phyloP scores from a whole-genome alignment of 129 eudicot genomes.

The Lactuca sativa region DNA sequence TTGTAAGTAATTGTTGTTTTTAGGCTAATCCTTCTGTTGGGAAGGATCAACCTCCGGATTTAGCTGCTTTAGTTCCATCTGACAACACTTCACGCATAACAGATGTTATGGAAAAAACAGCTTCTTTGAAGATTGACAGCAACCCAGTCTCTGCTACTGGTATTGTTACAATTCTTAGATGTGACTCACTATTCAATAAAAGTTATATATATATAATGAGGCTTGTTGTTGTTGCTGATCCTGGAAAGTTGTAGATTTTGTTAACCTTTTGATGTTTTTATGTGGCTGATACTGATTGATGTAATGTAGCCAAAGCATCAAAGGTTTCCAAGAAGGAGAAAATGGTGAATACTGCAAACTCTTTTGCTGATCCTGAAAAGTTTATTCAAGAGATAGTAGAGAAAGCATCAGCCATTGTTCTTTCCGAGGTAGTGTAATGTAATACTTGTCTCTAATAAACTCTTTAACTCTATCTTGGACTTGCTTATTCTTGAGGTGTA shows the following conservation, averaged over 20 bases:
- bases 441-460: not conserved
- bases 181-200: too few species aligned
- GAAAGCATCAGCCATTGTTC: slow-evolving; percentile 57
- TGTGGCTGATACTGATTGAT: not conserved
- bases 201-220: too few species aligned
- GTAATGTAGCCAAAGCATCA: slow-evolving; percentile 45
- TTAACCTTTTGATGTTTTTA: slow-evolving; percentile 3
- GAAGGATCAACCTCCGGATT: slow-evolving; percentile 97
- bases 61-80: slow-evolving; percentile 77
- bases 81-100: slow-evolving; percentile 44
- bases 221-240: not conserved
- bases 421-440: slow-evolving; percentile 60
- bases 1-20: slow-evolving; percentile 19
- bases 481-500: slow-evolving; percentile 16
- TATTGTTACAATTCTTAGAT: slow-evolving; percentile 18
- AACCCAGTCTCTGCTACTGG: slow-evolving; percentile 42
- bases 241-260: not conserved
- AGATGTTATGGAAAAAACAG: slow-evolving; percentile 41
- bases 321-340: slow-evolving; percentile 61
- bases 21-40: slow-evolving; percentile 94
- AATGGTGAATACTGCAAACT: slow-evolving; percentile 17
- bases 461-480: not conserved
- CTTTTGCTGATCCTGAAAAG: slow-evolving; percentile 59
- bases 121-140: slow-evolving; percentile 41
- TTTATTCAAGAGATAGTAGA: slow-evolving; percentile 62